phyloP scores from a whole-genome alignment of 2,329 filamentous ascomycete species.

The Pseudocercospora macadamiae region DNA sequence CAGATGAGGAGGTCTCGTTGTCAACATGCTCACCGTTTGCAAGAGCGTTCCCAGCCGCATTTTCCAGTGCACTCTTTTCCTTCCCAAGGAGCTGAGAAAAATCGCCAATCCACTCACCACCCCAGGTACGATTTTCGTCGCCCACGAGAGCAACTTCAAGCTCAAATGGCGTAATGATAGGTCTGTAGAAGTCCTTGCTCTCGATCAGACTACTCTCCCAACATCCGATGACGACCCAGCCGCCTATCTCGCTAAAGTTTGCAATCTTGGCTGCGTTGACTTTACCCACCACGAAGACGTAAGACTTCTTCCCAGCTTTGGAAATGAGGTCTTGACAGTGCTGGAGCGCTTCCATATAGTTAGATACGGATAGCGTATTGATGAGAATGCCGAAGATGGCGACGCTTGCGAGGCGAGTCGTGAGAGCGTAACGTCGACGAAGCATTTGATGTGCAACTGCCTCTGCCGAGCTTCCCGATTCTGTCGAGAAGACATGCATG shows the following conservation, averaged over 20 bases:
- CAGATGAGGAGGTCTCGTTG: conserved; percentile 23
- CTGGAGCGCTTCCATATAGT: conserved; percentile 81
- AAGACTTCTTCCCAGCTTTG: conserved; percentile 86
- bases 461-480: conserved; percentile 45
- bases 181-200: conserved; percentile 83
- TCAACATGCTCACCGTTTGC: neutral
- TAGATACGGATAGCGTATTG: conserved; percentile 89
- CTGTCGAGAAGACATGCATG: conserved; percentile 75
- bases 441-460: conserved; percentile 62
- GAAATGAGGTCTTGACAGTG: conserved; percentile 73
- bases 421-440: conserved; percentile 82
- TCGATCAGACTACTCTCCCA: conserved; percentile 96
- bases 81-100: conserved; percentile 69
- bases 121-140: conserved; percentile 81
- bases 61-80: conserved; percentile 17
- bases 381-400: conserved; percentile 92
- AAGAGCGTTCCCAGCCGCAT: conserved; percentile 37
- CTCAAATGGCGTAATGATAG: conserved; percentile 95
- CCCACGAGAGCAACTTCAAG: conserved; percentile 74
- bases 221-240: conserved; percentile 96
- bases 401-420: conserved; percentile 77
- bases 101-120: conserved; percentile 83
- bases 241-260: conserved; percentile 93
- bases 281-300: conserved; percentile 95
- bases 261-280: conserved; percentile 94